Base-by-base conservation (phyloP, 176 grass and related monocot species). In the Cymbopogon citratus region DNA sequence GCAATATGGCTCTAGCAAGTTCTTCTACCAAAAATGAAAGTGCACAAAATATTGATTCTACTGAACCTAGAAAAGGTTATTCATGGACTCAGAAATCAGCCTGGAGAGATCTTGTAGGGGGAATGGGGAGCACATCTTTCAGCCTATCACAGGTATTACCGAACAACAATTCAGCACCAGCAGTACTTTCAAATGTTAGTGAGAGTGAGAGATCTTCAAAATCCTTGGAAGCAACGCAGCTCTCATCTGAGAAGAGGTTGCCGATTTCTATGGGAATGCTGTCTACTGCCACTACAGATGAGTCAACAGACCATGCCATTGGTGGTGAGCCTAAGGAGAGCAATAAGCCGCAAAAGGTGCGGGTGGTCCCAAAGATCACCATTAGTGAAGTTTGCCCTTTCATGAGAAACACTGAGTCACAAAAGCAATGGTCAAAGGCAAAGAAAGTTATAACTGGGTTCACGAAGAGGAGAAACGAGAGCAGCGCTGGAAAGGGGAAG, bases 31-130 rank as follows among this genome's bases (percentile, higher is more conserved):
- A 89, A 86, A 91, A 19, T 27, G 88, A 48, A 82, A 77, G 24
- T 69, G 69, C 70, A 78, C 66, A 59, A 54, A 75, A 35, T 54
- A 12, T 21, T 39, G 15, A 9, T 80, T 27, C 69, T 65, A 39
- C 28, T 83, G 72, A 77, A 82, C 78, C 88, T 70, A 77, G 78
- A 80, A 92, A 79, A 51, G 77, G 77, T 3, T 80, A 73, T 0
- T 60, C 78, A 13, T 99, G 96, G 96, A 90, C 87, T 82, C 96
- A 99, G 80, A 99, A 99, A 82, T 95, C 89, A 57, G 79, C 96
- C 36, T 99, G 96, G 93, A 95, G 78, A 54, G 85, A 91, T 60
- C 89, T 99, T 75, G 88, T 95, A 23, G 93, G 91, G 65, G 80
- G 74, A 34, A 75, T 79, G 46, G 71, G 80, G 34, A 74, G 27